A percentile compares a stretch with the other conserved stretches of the same genome.
Evolutionary conservation across 345 rosid genomes (phyloP).

Genomic region (Limnanthes douglasii): DNA sequence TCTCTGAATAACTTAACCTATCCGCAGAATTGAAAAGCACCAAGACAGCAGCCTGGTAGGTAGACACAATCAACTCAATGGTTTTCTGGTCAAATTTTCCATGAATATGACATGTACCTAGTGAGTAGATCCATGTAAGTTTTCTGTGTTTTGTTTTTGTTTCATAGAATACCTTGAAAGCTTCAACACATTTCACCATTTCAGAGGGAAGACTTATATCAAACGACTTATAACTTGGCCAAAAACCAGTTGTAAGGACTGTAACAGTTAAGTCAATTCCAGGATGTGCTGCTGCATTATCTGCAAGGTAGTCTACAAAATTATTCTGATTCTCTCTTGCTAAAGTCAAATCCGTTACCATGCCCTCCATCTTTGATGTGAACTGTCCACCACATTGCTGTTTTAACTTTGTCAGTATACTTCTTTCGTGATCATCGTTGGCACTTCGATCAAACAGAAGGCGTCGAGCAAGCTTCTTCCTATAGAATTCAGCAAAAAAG

Average conservation of each 20-base stretch:
- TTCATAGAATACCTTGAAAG: slow-evolving; percentile 40
- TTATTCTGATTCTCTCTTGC: slow-evolving; percentile 70
- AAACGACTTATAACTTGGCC: slow-evolving; percentile 85
- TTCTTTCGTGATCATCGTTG: slow-evolving; percentile 61
- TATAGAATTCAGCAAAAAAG: slow-evolving; percentile 71
- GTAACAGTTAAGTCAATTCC: slow-evolving; percentile 73
- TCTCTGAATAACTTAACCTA: slow-evolving; percentile 66
- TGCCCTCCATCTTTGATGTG: slow-evolving; percentile 68
- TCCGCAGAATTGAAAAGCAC: slow-evolving; percentile 77
- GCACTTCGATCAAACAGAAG: slow-evolving; percentile 66
- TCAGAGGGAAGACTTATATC: slow-evolving; percentile 69
- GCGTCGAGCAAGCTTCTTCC: slow-evolving; percentile 56
- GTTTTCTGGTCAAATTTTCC: slow-evolving; percentile 47
- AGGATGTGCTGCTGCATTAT: slow-evolving; percentile 38
- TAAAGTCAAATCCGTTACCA: slow-evolving; percentile 77
- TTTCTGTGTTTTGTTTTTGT: slow-evolving; percentile 38
- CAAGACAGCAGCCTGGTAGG: slow-evolving; percentile 75
- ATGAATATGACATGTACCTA: slow-evolving; percentile 45
- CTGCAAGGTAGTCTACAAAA: slow-evolving; percentile 55
- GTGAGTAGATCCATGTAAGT: slow-evolving; percentile 55
- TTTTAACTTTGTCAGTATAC: slow-evolving; percentile 61
- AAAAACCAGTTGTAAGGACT: slow-evolving; percentile 81
- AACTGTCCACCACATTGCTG: slow-evolving; percentile 52
- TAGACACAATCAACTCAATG: slow-evolving; percentile 42
- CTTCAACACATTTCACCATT: slow-evolving; percentile 68